Evolutionary conservation across 2,329 filamentous ascomycete genomes (phyloP).

Genomic region (Pyrenochaeta sp.): DNA sequence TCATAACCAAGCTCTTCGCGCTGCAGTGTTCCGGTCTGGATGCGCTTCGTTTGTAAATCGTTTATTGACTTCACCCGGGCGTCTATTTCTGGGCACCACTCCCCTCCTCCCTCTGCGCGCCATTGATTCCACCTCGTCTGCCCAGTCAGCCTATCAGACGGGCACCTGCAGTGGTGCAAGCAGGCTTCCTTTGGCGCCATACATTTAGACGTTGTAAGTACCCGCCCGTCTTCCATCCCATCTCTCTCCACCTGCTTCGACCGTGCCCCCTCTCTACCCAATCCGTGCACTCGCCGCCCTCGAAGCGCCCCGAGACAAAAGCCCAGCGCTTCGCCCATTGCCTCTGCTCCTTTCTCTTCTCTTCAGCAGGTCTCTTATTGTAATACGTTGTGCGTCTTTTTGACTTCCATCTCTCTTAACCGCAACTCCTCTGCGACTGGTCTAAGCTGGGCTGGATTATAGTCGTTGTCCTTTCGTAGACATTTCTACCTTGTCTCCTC

Average conservation of each 20-base stretch:
- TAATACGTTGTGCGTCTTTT: constrained; percentile 49
- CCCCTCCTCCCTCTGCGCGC: constrained; percentile 36
- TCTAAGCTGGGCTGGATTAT: constrained; percentile 51
- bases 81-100: constrained; percentile 52
- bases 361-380: constrained; percentile 54
- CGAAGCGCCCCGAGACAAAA: constrained; percentile 54
- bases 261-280: constrained; percentile 42
- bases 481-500: constrained; percentile 22
- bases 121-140: constrained; percentile 43
- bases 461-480: constrained; percentile 44
- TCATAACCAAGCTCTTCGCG: constrained; percentile 32
- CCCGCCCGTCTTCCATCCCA: constrained; percentile 47
- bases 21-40: constrained; percentile 44
- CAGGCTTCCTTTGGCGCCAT: constrained; percentile 45
- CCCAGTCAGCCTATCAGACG: constrained; percentile 45
- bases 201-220: constrained; percentile 52
- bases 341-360: constrained; percentile 42
- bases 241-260: constrained; percentile 41
- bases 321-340: constrained; percentile 48
- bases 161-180: constrained; percentile 40
- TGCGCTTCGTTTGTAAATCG: constrained; percentile 39
- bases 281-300: constrained; percentile 34
- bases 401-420: constrained; percentile 34
- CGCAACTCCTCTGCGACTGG: constrained; percentile 41
- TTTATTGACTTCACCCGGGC: constrained; percentile 49